Evolutionary conservation across 2,329 filamentous ascomycete genomes (phyloP), one percentile per base, ranked within the genome.

Genomic region (Sclerotinia spermophila): DNA sequence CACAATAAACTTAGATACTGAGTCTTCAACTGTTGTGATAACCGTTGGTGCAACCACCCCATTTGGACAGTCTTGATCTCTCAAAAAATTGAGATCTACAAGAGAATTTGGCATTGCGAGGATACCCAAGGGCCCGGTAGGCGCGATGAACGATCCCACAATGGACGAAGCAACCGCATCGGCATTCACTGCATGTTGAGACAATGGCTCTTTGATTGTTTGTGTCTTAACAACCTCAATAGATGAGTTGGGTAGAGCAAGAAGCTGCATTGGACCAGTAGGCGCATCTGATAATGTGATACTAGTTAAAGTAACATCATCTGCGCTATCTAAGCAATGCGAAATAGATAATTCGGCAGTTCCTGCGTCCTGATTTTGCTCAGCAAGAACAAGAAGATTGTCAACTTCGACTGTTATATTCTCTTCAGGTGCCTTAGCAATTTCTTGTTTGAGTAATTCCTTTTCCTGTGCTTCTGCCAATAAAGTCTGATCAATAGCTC

Each of bases 401-500:
- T 45, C 44, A 45, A 64, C 44, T 51, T 62, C 42, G 27, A 62
- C 35, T 33, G 11, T 17, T 4, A 62, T 19, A 7, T 24, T 5
- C 35, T 53, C 53, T n/a, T 66, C 38, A 45, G 33, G 11, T 33
- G 24, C 27, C 5, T 38, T 15, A 38, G 35, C 24, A 45, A 58
- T 11, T 8, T 66, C 64, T 40, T n/a, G 17, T 13, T 53, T 44
- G n/a, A 13, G 19, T 24, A 62, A 13, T 51, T 35, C 66, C 55
- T 38, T 62, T 68, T 65, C 59, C 51, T 45, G n/a, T 5, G 76
- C 73, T 78, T 90, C 87, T 72, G 86, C 83, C 70, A 84, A 84
- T 48, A 89, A 83, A 71, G 90, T 92, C 77, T 90, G 86, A 74
- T 94, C 90, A 74, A 98, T 92, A 17, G 89, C 91, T 78, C 97